These are phyloP conservation scores for Heterobasidion annosum DNA, from an alignment of 1,284 basidiomycete species.

Conservation along the genomic window DNA sequence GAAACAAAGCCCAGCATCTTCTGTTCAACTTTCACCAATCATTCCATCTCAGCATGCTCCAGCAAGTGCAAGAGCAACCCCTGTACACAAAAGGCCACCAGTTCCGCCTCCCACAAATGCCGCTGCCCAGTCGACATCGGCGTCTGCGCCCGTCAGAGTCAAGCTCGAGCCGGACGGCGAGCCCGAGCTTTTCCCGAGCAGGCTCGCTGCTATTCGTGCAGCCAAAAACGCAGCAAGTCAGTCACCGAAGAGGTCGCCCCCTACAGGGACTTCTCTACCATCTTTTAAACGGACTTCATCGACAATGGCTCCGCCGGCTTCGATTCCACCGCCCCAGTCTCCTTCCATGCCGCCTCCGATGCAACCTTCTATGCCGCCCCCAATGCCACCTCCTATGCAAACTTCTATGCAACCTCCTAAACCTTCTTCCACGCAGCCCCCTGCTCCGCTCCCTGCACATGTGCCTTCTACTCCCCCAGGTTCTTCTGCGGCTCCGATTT, in stretches of 20 bases:
- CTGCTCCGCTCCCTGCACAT: not conserved
- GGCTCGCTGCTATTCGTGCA: slow-evolving; percentile 2
- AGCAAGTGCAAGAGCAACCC: not conserved
- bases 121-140: not conserved
- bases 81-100: not conserved
- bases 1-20: not conserved
- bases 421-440: not conserved
- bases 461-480: not conserved
- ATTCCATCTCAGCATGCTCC: not conserved
- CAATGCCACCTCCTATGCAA: not conserved
- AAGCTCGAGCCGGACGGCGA: not conserved
- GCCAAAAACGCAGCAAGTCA: not conserved
- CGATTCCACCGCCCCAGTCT: not conserved
- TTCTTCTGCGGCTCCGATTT: not conserved
- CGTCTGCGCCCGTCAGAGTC: not conserved
- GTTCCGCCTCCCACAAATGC: not conserved
- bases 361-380: not conserved
- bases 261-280: not conserved
- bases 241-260: not conserved
- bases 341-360: not conserved
- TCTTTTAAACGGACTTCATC: not conserved
- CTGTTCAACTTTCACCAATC: not conserved
- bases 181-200: not conserved
- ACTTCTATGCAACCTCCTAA: not conserved
- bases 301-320: not conserved